Percentiles rank a stretch among this genome's conserved stretches.
phyloP scores from a whole-genome alignment of 108 stramenopile genomes.

The Nitzschia sp. region DNA sequence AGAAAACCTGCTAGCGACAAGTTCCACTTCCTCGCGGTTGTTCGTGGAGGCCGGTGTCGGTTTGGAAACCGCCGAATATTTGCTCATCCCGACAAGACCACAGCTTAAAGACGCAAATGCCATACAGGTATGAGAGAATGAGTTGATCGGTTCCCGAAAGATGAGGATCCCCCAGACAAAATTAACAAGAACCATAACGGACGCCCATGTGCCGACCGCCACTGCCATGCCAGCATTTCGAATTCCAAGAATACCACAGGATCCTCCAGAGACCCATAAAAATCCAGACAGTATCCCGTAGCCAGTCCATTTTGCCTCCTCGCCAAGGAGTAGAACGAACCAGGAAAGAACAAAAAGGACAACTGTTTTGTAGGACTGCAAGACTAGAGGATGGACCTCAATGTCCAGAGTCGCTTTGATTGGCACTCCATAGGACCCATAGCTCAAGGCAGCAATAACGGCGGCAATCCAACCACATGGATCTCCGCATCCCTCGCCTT shows the following conservation, averaged over 20 bases:
- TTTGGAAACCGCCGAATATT: constrained; percentile 24
- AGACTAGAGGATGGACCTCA: constrained; percentile 53
- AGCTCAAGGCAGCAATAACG: constrained; percentile 37
- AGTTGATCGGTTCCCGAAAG: constrained; percentile 52
- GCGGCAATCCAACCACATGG: constrained; percentile 52
- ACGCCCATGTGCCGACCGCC: constrained; percentile 59
- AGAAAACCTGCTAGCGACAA: neutral
- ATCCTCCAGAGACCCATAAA: constrained; percentile 57
- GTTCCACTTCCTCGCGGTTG: neutral
- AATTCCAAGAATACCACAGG: constrained; percentile 54
- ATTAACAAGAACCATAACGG: constrained; percentile 48
- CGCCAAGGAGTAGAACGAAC: constrained; percentile 35
- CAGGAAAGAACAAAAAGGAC: constrained; percentile 50
- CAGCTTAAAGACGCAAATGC: constrained; percentile 21
- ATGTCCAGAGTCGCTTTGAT: constrained; percentile 39
- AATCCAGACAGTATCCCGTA: constrained; percentile 67
- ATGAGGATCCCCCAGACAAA: constrained; percentile 64
- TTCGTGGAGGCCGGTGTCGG: neutral
- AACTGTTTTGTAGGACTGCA: constrained; percentile 47
- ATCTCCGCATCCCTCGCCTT: constrained; percentile 7
- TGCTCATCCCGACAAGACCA: constrained; percentile 44
- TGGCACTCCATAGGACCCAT: constrained; percentile 60
- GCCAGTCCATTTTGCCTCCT: constrained; percentile 43
- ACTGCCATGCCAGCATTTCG: constrained; percentile 66
- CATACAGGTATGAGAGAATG: constrained; percentile 4